Base-by-base conservation (phyloP, 495 filamentous ascomycete genomes). In the Penicillium daleae region DNA sequence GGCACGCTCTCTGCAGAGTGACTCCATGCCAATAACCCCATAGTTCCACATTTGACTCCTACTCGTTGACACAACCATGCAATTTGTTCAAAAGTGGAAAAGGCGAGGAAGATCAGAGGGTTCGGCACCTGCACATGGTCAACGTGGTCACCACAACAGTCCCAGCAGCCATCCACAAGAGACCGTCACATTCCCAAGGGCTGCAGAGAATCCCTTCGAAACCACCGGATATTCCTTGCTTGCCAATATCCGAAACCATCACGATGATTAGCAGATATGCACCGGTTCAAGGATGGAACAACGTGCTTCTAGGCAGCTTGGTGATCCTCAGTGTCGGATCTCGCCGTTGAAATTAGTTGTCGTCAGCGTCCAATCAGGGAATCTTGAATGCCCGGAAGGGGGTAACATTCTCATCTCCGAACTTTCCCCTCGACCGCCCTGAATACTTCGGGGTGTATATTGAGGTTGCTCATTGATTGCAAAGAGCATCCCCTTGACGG, bases 361-460 rank as follows among this genome's bases (percentile, higher is more conserved):
- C 27, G 37, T 19, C 22, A 17, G 42, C 17, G 21, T 4, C 42
- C 61, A 61, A 61, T 57, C 50, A 50, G 46, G 57, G 46, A 13
- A 15, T 5, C 6, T 6, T 13, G 22, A n/a, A 62, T 19, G 8
- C 19, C 7, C 22, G 12, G 9, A 35, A 48, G 59, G 50, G 60
- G 63, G 60, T 68, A 40, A 66, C 66, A 66, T 62, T 62, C 48
- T 65, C 59, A 58, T 59, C 29, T 62, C 54, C 29, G 26, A 37
- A 50, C 49, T 9, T 29, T 33, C 24, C 56, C 21, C 42, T 46
- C 42, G 15, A n/a, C 22, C 27, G 42, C 42, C 55, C 19, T 42
- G 35, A 22, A 52, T 37, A 1, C 35, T 10, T 57, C 26, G 57
- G 57, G 53, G 46, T 32, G 53, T 61, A 37, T 51, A 39, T 58